Percentiles rank a stretch among this genome's conserved stretches.
Conservation (phyloP, 306 rosid species). For the Acmispon strigosus region DNA sequence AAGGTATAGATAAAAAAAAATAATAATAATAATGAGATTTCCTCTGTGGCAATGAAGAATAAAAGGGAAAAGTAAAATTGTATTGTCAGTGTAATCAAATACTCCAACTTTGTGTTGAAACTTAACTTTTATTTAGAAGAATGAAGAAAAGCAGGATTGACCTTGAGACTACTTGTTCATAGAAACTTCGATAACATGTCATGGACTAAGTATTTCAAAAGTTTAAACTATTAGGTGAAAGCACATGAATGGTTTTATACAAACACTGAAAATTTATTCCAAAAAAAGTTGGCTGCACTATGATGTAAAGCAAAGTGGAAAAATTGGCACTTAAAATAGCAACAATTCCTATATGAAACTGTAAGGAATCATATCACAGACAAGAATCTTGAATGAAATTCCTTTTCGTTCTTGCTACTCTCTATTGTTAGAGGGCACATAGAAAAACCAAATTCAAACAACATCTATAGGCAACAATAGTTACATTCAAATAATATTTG, state of each 20-base stretch:
- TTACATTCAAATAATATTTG: neutral
- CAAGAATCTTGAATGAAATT: neutral
- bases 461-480: neutral
- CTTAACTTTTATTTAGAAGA: too few relatives aligned
- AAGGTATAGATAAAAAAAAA: neutral
- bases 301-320: neutral
- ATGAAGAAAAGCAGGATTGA: too few relatives aligned
- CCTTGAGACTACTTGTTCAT: too few relatives aligned
- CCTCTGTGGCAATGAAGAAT: neutral
- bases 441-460: neutral
- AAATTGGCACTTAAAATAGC: neutral
- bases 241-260: too few relatives aligned
- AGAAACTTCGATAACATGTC: too few relatives aligned
- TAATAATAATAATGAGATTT: neutral
- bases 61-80: constrained; percentile 4
- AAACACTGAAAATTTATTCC: neutral
- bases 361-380: neutral
- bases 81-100: constrained; percentile 6
- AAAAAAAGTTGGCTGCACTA: neutral
- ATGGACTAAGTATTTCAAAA: too few relatives aligned
- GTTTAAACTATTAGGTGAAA: too few relatives aligned
- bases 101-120: neutral
- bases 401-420: neutral
- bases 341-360: neutral
- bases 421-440: neutral